phyloP scores from a whole-genome alignment of 1,284 basidiomycete species.

The Dichomitus squalens region DNA sequence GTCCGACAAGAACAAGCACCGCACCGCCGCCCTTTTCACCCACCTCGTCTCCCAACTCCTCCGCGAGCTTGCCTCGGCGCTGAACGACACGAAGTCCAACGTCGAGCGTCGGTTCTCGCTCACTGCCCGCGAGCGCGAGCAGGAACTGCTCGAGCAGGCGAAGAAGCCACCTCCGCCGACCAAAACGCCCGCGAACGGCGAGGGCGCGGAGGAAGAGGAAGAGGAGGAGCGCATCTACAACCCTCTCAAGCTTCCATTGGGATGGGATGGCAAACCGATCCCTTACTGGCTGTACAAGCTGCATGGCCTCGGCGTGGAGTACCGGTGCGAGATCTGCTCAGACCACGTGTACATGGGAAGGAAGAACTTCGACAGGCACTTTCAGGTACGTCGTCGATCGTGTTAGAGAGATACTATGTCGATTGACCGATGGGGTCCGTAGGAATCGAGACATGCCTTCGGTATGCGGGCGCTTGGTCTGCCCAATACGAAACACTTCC shows the following conservation, averaged over 20 bases:
- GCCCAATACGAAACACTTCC: slow-evolving; percentile 98
- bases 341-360: slow-evolving; percentile 95
- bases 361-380: slow-evolving; percentile 95
- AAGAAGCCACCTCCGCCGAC: slow-evolving; percentile 63
- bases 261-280: slow-evolving; percentile 98
- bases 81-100: slow-evolving; percentile 92
- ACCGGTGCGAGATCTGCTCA: slow-evolving; percentile 97
- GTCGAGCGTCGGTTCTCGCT: slow-evolving; percentile 96
- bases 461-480: slow-evolving; percentile 97
- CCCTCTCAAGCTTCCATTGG: slow-evolving; percentile 94
- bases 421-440: slow-evolving; percentile 10
- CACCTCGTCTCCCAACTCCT: slow-evolving; percentile 74
- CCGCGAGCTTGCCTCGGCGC: slow-evolving; percentile 58
- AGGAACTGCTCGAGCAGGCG: slow-evolving; percentile 86
- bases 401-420: neutral
- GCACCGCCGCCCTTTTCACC: slow-evolving; percentile 74
- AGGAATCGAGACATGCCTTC: slow-evolving; percentile 96
- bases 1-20: slow-evolving; percentile 59
- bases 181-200: slow-evolving; percentile 45
- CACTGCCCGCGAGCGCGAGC: slow-evolving; percentile 94
- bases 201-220: slow-evolving; percentile 80
- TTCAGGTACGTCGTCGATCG: slow-evolving; percentile 55
- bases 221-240: slow-evolving; percentile 97
- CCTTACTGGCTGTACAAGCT: slow-evolving; percentile 99
- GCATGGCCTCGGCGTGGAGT: slow-evolving; percentile 96